Percentiles rank a stretch among this genome's conserved stretches.
phyloP scores from a whole-genome alignment of 331 rosid genomes.

The Stylosanthes scabra region DNA sequence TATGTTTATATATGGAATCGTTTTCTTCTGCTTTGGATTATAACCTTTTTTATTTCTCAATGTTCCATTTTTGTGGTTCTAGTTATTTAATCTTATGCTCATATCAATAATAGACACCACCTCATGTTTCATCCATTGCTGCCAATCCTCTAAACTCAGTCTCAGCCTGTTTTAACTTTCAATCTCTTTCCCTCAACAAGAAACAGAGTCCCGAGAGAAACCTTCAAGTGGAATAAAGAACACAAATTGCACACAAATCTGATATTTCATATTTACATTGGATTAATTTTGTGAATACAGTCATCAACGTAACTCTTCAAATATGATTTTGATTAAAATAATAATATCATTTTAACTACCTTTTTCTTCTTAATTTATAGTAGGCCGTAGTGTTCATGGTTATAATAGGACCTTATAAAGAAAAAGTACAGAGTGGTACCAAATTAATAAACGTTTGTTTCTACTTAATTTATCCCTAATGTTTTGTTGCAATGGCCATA shows the following conservation, averaged over 20 bases:
- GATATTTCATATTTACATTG: neutral
- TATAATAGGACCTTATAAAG: neutral
- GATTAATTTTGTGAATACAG: neutral
- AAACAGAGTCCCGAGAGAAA: neutral
- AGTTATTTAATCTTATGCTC: constrained; percentile 16
- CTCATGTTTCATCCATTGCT: neutral
- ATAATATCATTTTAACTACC: neutral
- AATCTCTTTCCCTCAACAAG: neutral
- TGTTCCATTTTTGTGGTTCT: constrained; percentile 4
- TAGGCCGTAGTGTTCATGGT: neutral
- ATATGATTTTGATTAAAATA: neutral
- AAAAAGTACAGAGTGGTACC: too few relatives aligned
- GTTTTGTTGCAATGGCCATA: neutral
- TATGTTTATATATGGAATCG: constrained; percentile 17
- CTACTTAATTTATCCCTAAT: too few relatives aligned
- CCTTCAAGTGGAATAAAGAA: neutral
- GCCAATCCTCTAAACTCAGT: neutral
- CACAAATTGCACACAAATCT: neutral
- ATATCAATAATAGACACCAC: neutral
- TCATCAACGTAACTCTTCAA: neutral
- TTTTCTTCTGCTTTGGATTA: constrained; percentile 5
- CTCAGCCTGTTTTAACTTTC: neutral
- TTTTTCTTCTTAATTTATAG: too few relatives aligned
- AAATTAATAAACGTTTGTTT: too few relatives aligned
- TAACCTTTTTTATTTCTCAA: neutral